These are phyloP conservation scores for Skeletonema menzelii DNA, from an alignment of 108 stramenopile genomes.

Conservation along the genomic window DNA sequence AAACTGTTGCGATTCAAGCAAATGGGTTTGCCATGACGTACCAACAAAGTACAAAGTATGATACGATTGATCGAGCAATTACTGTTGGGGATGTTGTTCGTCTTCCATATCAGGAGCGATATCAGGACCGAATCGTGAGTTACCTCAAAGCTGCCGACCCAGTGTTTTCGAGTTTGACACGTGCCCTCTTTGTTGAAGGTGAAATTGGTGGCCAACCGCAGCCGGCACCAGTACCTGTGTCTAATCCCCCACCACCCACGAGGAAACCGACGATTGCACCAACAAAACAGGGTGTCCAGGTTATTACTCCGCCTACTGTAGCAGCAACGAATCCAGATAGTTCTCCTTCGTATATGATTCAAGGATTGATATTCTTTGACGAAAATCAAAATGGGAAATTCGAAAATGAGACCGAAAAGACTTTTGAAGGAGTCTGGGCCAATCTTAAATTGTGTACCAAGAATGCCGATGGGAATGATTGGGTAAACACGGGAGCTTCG, in stretches of 20 bases:
- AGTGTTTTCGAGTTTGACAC: slow-evolving; percentile 20
- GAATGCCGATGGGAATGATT: slow-evolving; percentile 1
- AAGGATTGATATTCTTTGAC: slow-evolving; percentile 25
- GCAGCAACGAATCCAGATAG: background rate
- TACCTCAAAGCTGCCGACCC: slow-evolving; percentile 22
- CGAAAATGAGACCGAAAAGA: slow-evolving; percentile 1
- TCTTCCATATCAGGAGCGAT: slow-evolving; percentile 21
- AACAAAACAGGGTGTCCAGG: background rate
- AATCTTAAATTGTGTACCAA: slow-evolving; percentile 14
- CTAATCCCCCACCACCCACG: background rate
- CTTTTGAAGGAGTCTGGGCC: slow-evolving; percentile 14
- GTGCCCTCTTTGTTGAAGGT: slow-evolving; percentile 22
- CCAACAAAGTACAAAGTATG: slow-evolving; percentile 37
- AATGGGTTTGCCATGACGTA: slow-evolving; percentile 18
- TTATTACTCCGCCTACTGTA: background rate
- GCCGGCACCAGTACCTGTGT: background rate
- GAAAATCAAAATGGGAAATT: slow-evolving; percentile 31
- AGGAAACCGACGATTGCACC: background rate
- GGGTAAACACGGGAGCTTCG: background rate
- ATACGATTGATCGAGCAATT: slow-evolving; percentile 27
- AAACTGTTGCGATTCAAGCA: background rate
- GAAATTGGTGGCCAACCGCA: background rate
- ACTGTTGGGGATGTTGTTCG: slow-evolving; percentile 22
- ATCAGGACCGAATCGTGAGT: slow-evolving; percentile 16
- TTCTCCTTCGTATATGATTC: background rate